Percentiles rank a stretch among this genome's conserved stretches.
phyloP scores from a whole-genome alignment of 176 grass and related monocot species.

The Alopecurus myosuroides region DNA sequence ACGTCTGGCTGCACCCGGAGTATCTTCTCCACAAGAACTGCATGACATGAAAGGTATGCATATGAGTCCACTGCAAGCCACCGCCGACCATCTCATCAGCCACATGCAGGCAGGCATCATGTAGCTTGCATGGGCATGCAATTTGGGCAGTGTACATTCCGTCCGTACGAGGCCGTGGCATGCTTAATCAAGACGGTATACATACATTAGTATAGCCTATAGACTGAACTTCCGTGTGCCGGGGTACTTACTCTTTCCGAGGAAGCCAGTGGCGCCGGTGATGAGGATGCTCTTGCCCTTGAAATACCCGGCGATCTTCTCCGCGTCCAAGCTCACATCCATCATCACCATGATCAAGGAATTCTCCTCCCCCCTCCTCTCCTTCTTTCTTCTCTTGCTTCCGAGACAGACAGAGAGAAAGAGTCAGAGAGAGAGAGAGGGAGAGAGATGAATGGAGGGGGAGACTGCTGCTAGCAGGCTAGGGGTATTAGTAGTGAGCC shows the following conservation, averaged over 20 bases:
- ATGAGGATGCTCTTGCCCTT: conserved; percentile 77
- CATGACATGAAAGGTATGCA: neutral
- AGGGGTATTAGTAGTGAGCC: neutral
- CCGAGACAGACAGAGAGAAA: neutral
- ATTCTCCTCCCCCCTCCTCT: neutral
- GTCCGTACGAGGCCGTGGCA: neutral
- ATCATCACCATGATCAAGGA: neutral
- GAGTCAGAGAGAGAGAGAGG: neutral
- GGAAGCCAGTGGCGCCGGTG: conserved; percentile 81
- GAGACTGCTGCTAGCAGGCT: neutral
- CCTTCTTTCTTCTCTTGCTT: neutral
- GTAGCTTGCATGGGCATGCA: neutral
- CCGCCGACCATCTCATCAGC: neutral
- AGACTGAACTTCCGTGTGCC: neutral
- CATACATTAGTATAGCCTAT: neutral
- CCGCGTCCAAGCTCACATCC: conserved; percentile 49
- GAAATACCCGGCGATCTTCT: conserved; percentile 56
- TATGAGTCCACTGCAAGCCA: too few relatives aligned
- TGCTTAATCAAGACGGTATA: neutral
- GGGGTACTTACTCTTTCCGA: conserved; percentile 64
- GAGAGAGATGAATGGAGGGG: neutral
- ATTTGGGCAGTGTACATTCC: neutral
- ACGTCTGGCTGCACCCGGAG: conserved; percentile 68
- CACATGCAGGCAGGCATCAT: too few relatives aligned
- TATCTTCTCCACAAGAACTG: conserved; percentile 94